Conservation (phyloP, 1,139 yeast genomes). For the Lodderomyces theae region DNA sequence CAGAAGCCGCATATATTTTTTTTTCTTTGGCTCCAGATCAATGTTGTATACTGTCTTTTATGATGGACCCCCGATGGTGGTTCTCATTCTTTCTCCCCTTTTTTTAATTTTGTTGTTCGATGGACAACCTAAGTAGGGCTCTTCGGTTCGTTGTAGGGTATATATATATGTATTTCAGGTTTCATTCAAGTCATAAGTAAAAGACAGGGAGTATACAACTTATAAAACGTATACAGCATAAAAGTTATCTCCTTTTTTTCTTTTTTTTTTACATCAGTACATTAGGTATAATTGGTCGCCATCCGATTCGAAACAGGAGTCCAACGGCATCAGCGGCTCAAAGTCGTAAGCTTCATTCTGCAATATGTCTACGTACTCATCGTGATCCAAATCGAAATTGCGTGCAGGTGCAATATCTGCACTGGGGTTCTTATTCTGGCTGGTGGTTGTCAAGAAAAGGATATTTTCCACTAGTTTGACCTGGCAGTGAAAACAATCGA, state of each 20-base stretch:
- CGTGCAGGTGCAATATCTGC: too few species aligned
- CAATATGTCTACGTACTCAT: slow-evolving; percentile 19
- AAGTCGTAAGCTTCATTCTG: slow-evolving; percentile 22
- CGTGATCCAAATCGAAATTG: slow-evolving; percentile 15
- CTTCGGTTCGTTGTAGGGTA: too few species aligned
- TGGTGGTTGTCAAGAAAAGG: slow-evolving; percentile 15
- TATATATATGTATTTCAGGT: too few species aligned
- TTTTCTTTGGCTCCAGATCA: background rate
- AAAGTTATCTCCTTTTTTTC: too few species aligned
- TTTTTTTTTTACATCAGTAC: background rate
- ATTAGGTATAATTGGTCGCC: slow-evolving; percentile 10
- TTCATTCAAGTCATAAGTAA: background rate
- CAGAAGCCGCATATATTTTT: slow-evolving; percentile 43
- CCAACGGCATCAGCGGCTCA: slow-evolving; percentile 2
- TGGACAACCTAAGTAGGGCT: too few species aligned
- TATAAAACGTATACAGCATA: too few species aligned
- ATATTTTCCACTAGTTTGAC: slow-evolving; percentile 27
- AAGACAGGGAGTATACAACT: background rate
- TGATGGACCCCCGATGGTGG: too few species aligned
- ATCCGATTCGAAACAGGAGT: slow-evolving; percentile 9
- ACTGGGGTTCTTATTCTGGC: too few species aligned
- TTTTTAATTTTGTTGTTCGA: too few species aligned
- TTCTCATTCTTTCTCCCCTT: too few species aligned
- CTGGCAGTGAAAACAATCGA: slow-evolving; percentile 11
- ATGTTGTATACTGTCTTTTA: too few species aligned